Evolutionary conservation across 768 basidiomycete genomes (phyloP), one percentile per base, ranked within the genome.

Genomic region (Epithele typhae): DNA sequence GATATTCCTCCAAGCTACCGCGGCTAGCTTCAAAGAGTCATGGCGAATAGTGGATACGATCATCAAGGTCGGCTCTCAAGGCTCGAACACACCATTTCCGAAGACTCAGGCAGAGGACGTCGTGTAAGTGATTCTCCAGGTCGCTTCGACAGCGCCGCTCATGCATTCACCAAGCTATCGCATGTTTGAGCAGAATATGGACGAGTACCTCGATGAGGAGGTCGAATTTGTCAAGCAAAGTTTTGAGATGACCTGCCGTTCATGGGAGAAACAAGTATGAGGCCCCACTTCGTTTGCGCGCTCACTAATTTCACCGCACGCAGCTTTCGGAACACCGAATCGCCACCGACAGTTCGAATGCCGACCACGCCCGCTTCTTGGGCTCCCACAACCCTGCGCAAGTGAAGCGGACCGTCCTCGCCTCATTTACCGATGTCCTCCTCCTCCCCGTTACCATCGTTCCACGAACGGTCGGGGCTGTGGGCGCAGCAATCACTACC

Each of bases 101-200:
- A 65, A 66, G 41, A 73, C 74, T 7, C 71, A 74, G 32, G 83
- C 84, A 0, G 91, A 96, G 61, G 90, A 95, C 62, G 78, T 94
- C 35, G 74, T 95, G 86, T 95, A 59, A 57, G 82, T 74, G 22
- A 42, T 49, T 27, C 41, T 25, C 32, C 35, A 8, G 24, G 14
- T 36, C 15, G 35, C 35, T 9, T 36, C 12, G 36, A 11, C 37
- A 17, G 22, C 19, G 21, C 15, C 34, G 8, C 40, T 47, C 19
- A 48, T 12, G n/a, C n/a, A 7, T 40, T 40, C 9, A 18, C 46
- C 19, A 56, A 94, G 92, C 11, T 95, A 91, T 63, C 79, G 76
- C 37, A 96, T 97, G 92, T 98, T 97, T 56, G 94, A 98, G 64
- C 72, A 77, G 9, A 88, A 94, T 63, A 96, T 98, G 91, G 94